Percentiles rank a stretch among this genome's conserved stretches.
These are phyloP conservation scores for Brassica juncea DNA, from an alignment of 345 rosid species.

Conservation along the genomic window DNA sequence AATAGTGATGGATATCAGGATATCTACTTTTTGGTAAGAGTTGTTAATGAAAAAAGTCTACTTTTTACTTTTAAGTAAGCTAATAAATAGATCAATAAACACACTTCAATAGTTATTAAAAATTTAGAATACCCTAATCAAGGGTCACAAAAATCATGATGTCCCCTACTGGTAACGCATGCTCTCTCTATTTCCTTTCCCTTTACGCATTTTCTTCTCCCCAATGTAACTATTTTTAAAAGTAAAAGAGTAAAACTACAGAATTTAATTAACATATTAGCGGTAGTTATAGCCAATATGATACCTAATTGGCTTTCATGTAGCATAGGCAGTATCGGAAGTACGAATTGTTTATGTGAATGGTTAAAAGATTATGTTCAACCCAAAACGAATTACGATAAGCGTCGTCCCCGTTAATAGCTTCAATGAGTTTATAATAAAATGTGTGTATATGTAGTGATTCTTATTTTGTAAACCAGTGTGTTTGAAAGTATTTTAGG, in stretches of 20 bases:
- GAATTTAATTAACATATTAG: background rate
- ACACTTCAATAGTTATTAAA: background rate
- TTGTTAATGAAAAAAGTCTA: background rate
- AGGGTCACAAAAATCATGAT: conserved; percentile 41
- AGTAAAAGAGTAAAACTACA: background rate
- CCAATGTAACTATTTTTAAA: background rate
- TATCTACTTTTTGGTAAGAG: conserved; percentile 1
- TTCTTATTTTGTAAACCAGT: background rate
- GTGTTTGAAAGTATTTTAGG: background rate
- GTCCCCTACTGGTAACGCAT: conserved; percentile 41
- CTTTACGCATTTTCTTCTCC: conserved; percentile 38
- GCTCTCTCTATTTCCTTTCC: conserved; percentile 26
- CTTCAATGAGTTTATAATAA: background rate
- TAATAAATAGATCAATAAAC: conserved; percentile 30
- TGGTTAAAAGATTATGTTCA: background rate
- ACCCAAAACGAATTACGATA: background rate
- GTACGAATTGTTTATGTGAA: background rate
- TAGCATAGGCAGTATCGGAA: background rate
- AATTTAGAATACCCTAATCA: conserved; percentile 18
- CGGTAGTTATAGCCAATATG: background rate
- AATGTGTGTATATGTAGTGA: background rate
- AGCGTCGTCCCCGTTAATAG: background rate
- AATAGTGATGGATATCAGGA: background rate
- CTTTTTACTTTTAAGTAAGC: conserved; percentile 18
- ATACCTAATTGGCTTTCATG: background rate